Conservation (phyloP, 768 basidiomycete species). For the Lactifluus hygrophoroides region DNA sequence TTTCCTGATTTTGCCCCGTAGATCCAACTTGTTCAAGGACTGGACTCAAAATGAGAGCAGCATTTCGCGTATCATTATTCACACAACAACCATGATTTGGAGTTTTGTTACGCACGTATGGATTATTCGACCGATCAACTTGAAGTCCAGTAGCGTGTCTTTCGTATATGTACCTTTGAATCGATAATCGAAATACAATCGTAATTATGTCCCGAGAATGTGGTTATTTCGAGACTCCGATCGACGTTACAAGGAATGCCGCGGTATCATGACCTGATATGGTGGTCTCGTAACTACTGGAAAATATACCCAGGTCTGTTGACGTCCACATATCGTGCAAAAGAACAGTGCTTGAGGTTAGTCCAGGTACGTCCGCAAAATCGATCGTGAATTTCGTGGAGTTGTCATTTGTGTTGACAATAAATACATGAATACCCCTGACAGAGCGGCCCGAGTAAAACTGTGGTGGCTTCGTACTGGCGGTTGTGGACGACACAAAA, state of each 20-base stretch:
- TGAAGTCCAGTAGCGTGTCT: background rate
- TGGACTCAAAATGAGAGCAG: background rate
- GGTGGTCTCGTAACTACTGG: constrained; percentile 31
- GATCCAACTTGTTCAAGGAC: constrained; percentile 14
- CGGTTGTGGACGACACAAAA: constrained; percentile 35
- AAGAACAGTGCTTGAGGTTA: constrained; percentile 27
- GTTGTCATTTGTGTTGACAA: constrained; percentile 39
- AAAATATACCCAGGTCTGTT: constrained; percentile 35
- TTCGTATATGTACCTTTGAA: background rate
- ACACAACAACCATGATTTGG: no score
- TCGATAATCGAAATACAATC: background rate
- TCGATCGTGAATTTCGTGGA: constrained; percentile 38
- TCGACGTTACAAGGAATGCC: constrained; percentile 37
- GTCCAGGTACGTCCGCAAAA: constrained; percentile 39
- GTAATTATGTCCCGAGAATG: background rate
- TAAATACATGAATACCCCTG: constrained; percentile 46
- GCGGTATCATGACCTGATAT: constrained; percentile 46
- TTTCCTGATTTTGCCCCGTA: background rate
- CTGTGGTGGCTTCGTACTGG: constrained; percentile 40
- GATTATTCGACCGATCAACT: background rate
- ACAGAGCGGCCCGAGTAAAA: constrained; percentile 43
- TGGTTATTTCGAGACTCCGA: background rate
- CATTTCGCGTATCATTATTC: background rate
- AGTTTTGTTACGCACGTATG: background rate
- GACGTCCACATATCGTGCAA: constrained; percentile 51